phyloP scores from a whole-genome alignment of 176 grass and related monocot genomes.

The Cymbopogon citratus region DNA sequence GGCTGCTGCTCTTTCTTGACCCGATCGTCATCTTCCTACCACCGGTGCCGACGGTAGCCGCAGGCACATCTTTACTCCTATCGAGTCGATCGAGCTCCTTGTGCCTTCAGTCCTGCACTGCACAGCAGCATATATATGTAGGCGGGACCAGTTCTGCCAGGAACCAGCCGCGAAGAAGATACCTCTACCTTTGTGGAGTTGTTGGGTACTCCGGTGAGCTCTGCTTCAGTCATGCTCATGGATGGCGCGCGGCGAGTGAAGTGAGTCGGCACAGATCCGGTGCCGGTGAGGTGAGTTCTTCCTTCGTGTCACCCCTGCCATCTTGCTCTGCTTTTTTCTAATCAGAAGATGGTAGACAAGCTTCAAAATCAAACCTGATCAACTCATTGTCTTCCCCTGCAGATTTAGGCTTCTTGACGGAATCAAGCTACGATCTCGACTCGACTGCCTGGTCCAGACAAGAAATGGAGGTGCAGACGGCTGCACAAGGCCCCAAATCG shows the following conservation, averaged over 20 bases:
- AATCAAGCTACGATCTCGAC: not conserved
- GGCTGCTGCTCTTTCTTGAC: conserved; percentile 23
- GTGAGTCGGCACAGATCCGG: not conserved
- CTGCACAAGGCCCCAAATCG: not conserved
- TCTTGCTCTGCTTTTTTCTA: not conserved
- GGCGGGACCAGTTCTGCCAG: not conserved
- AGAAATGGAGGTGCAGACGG: conserved; percentile 20
- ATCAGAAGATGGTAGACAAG: not conserved
- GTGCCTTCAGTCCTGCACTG: not conserved
- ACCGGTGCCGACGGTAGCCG: not conserved
- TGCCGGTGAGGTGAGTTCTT: not conserved
- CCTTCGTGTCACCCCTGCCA: not conserved
- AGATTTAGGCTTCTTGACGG: not conserved
- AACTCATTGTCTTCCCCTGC: not conserved
- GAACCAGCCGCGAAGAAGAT: not conserved
- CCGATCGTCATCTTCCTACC: conserved; percentile 22
- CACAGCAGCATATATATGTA: not conserved
- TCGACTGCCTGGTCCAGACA: not conserved
- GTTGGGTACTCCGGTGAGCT: not conserved
- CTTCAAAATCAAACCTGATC: not conserved
- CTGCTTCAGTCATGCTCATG: not conserved
- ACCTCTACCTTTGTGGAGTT: not conserved
- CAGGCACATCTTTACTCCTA: not conserved
- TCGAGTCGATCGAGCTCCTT: not conserved
- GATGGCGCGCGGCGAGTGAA: not conserved